A percentile compares a stretch with the other conserved stretches of the same genome.
Conservation (phyloP, 2,329 filamentous ascomycete genomes). For the Eurotiales sp. region DNA sequence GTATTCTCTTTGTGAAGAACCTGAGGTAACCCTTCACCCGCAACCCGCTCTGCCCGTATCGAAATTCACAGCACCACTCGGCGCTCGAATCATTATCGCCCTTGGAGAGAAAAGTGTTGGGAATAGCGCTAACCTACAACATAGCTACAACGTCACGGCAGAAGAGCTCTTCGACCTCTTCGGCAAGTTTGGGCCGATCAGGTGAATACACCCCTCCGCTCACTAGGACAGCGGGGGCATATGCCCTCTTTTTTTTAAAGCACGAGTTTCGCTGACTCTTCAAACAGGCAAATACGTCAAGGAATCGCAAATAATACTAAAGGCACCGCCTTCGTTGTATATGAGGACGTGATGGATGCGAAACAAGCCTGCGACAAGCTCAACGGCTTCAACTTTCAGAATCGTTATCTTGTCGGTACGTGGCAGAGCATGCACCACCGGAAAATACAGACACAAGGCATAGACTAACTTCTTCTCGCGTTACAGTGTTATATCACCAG, state of each 20-base stretch:
- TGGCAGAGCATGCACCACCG: conserved; percentile 21
- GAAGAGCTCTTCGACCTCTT: conserved; percentile 99
- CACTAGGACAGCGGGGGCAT: background rate
- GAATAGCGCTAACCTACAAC: no score
- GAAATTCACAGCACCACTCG: background rate
- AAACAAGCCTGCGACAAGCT: conserved; percentile 99
- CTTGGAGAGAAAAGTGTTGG: no score
- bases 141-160: conserved; percentile 95
- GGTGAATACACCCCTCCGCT: conserved; percentile 55
- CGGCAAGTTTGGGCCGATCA: conserved; percentile 92
- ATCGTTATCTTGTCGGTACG: conserved; percentile 95
- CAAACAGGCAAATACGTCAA: conserved; percentile 86
- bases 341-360: conserved; percentile 98
- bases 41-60: background rate
- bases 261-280: conserved; percentile 18
- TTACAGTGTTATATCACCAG: conserved; percentile 66
- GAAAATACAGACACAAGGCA: background rate
- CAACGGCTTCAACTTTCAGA: conserved; percentile 99
- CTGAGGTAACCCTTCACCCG: conserved; percentile 64
- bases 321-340: conserved; percentile 97
- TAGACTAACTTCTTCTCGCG: background rate
- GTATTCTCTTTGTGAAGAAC: conserved; percentile 99
- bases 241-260: background rate
- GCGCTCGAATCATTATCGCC: no score
- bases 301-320: conserved; percentile 97